phyloP scores from a whole-genome alignment of 2,329 filamentous ascomycete species.

The Helotiales sp. region DNA sequence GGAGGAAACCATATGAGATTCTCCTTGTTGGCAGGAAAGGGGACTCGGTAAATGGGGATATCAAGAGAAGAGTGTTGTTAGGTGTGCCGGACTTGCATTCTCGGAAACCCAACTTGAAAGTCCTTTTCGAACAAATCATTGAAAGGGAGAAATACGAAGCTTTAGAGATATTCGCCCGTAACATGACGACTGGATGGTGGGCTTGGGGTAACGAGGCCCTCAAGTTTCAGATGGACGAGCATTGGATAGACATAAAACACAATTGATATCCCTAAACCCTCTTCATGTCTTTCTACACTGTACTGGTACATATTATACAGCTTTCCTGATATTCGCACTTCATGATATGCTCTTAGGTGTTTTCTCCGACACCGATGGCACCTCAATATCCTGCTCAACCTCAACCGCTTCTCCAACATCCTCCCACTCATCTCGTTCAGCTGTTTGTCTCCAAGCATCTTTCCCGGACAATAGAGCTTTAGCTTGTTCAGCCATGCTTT shows the following conservation, averaged over 20 bases:
- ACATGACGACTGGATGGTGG: slow-evolving; percentile 75
- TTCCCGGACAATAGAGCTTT: slow-evolving; percentile 60
- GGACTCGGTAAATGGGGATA: not conserved
- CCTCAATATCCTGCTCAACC: slow-evolving; percentile 32
- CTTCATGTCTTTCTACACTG: not conserved
- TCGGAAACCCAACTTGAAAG: slow-evolving; percentile 71
- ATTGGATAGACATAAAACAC: slow-evolving; percentile 37
- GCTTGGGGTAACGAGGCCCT: slow-evolving; percentile 75
- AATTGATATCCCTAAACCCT: slow-evolving; percentile 20
- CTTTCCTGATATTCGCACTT: not conserved
- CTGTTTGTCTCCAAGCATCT: slow-evolving; percentile 55
- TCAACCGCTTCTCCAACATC: slow-evolving; percentile 35
- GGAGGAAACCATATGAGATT: slow-evolving; percentile 77
- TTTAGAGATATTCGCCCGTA: slow-evolving; percentile 76
- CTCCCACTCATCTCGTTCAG: slow-evolving; percentile 39
- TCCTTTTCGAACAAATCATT: slow-evolving; percentile 57
- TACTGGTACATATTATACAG: slow-evolving; percentile 28
- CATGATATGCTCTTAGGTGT: no score
- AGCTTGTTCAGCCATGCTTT: slow-evolving; percentile 58
- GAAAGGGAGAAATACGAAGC: slow-evolving; percentile 49
- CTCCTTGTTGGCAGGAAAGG: slow-evolving; percentile 54
- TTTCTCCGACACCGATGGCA: slow-evolving; percentile 5
- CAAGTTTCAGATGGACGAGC: slow-evolving; percentile 62
- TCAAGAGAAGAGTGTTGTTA: slow-evolving; percentile 59
- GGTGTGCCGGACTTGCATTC: slow-evolving; percentile 77